phyloP scores from a whole-genome alignment of 176 grass and related monocot species.

The Bolboschoenus planiculmis region DNA sequence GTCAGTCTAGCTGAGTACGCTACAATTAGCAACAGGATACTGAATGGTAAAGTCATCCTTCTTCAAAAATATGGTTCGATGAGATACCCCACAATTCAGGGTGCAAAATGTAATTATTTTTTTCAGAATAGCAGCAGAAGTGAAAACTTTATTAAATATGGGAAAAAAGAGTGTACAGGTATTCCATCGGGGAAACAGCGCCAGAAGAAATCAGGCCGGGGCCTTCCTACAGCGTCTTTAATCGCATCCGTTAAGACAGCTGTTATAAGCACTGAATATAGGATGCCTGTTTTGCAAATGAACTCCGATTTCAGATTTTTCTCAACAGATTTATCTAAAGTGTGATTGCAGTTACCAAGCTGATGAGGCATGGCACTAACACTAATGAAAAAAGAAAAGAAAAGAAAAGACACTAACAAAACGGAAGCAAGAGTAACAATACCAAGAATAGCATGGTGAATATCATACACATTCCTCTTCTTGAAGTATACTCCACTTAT shows the following conservation, averaged over 20 bases:
- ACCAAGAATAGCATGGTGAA: conserved; percentile 73
- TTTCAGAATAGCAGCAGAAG: background rate
- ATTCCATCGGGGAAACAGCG: conserved; percentile 69
- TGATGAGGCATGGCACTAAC: background rate
- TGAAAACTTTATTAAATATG: background rate
- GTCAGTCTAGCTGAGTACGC: background rate
- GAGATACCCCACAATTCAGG: background rate
- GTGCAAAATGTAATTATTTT: conserved; percentile 1
- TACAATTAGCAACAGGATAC: background rate
- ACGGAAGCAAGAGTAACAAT: background rate
- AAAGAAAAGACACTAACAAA: background rate
- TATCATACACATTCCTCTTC: conserved; percentile 74
- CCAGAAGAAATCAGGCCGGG: conserved; percentile 84
- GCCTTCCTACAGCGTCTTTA: conserved; percentile 67
- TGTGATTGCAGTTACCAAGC: background rate
- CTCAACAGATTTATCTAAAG: background rate
- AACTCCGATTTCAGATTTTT: background rate
- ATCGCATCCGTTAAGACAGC: conserved; percentile 74
- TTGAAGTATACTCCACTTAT: conserved; percentile 54
- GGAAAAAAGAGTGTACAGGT: conserved; percentile 25
- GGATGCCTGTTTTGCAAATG: conserved; percentile 35
- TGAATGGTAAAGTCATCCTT: background rate
- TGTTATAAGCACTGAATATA: conserved; percentile 72
- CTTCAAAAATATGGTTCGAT: background rate
- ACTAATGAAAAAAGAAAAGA: conserved; percentile 10